phyloP scores from a whole-genome alignment of 768 basidiomycete species.

The Xerocomellus amylosporus region DNA sequence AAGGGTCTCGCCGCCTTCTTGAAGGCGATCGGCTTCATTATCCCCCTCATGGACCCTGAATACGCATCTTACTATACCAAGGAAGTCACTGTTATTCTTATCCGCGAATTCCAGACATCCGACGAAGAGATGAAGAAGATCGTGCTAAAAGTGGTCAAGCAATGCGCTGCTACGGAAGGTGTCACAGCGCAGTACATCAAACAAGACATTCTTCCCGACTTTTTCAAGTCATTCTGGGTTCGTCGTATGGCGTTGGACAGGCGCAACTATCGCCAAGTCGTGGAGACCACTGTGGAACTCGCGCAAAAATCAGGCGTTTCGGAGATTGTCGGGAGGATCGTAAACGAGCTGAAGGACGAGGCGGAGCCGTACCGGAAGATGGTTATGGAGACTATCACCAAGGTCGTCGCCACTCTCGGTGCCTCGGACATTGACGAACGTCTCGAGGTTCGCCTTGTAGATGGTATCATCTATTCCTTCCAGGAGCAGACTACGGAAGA shows the following conservation, averaged over 20 bases:
- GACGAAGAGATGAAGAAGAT: slow-evolving; percentile 99
- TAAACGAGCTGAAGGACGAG: slow-evolving; percentile 57
- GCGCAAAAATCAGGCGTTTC: slow-evolving; percentile 96
- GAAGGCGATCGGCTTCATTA: slow-evolving; percentile 97
- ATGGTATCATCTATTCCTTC: slow-evolving; percentile 99
- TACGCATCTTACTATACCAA: slow-evolving; percentile 99
- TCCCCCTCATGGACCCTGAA: slow-evolving; percentile 99
- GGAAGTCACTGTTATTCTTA: slow-evolving; percentile 94
- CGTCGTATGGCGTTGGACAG: slow-evolving; percentile 96
- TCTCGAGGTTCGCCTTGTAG: slow-evolving; percentile 89
- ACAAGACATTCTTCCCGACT: slow-evolving; percentile 96
- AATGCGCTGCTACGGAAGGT: slow-evolving; percentile 97
- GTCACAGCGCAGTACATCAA: slow-evolving; percentile 95
- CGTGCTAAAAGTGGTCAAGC: slow-evolving; percentile 97
- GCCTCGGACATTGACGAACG: slow-evolving; percentile 98
- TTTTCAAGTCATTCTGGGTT: slow-evolving; percentile 99
- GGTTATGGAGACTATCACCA: slow-evolving; percentile 99
- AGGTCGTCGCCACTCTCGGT: slow-evolving; percentile 88
- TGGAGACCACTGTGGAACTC: slow-evolving; percentile 97
- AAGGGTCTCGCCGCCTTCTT: slow-evolving; percentile 77
- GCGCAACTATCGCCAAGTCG: slow-evolving; percentile 94
- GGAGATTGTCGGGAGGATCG: slow-evolving; percentile 87
- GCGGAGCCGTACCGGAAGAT: slow-evolving; percentile 91
- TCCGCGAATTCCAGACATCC: slow-evolving; percentile 97
- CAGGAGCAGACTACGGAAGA: slow-evolving; percentile 99